Percentiles rank a stretch among this genome's conserved stretches.
Conservation (phyloP, 164 flowering plant genomes). For the Stephania cephalantha region DNA sequence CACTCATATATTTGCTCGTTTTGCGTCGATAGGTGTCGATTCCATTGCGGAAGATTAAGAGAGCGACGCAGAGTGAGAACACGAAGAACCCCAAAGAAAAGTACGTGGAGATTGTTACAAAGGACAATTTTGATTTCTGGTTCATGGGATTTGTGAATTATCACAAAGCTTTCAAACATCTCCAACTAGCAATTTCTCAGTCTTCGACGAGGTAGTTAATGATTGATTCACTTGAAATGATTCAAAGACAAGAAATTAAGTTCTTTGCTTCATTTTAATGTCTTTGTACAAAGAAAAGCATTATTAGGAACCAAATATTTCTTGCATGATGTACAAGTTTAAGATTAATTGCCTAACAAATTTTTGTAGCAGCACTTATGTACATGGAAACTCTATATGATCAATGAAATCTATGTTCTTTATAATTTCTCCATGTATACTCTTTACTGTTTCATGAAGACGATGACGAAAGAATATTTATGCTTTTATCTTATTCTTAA, state of each 20-base stretch:
- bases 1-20: background rate
- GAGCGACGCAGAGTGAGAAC: conserved; percentile 28
- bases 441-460: too few relatives aligned
- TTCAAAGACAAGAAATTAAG: background rate
- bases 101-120: conserved; percentile 39
- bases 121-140: conserved; percentile 47
- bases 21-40: conserved; percentile 31
- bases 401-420: too few relatives aligned
- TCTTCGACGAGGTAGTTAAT: background rate
- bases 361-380: too few relatives aligned
- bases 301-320: too few relatives aligned
- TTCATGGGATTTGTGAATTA: conserved; percentile 49
- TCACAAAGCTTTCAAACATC: conserved; percentile 32
- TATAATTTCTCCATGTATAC: too few relatives aligned
- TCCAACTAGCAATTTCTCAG: conserved; percentile 26
- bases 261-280: background rate
- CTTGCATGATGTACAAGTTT: too few relatives aligned
- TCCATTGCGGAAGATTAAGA: conserved; percentile 31
- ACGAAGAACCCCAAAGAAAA: conserved; percentile 32
- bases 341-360: too few relatives aligned
- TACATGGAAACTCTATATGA: too few relatives aligned
- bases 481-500: too few relatives aligned
- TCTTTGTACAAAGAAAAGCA: background rate
- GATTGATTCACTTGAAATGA: background rate
- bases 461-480: too few relatives aligned